Conservation (phyloP, 495 filamentous ascomycete genomes). For the Talaromyces thailandensis region DNA sequence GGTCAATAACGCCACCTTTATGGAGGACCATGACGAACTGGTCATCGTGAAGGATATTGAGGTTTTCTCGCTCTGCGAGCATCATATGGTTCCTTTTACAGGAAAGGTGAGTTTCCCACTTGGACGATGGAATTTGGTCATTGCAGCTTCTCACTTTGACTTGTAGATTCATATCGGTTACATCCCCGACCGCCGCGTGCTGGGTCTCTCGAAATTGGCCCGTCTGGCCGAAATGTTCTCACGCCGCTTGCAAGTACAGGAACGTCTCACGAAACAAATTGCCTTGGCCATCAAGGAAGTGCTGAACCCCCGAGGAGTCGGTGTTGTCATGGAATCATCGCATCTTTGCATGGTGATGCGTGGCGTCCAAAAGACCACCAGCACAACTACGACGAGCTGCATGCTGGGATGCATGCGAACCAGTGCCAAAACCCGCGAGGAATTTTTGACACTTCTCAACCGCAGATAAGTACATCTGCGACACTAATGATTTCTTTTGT, state of each 20-base stretch:
- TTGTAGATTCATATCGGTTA: slow-evolving; percentile 94
- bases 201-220: slow-evolving; percentile 91
- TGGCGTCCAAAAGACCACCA: slow-evolving; percentile 81
- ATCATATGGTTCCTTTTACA: slow-evolving; percentile 93
- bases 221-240: slow-evolving; percentile 97
- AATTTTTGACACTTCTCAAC: slow-evolving; percentile 81
- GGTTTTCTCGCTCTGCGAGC: slow-evolving; percentile 91
- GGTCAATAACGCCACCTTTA: slow-evolving; percentile 91
- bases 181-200: slow-evolving; percentile 76
- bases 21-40: slow-evolving; percentile 93
- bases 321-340: slow-evolving; percentile 92
- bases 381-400: slow-evolving; percentile 87
- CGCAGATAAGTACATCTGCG: slow-evolving; percentile 27
- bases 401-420: slow-evolving; percentile 91
- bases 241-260: slow-evolving; percentile 86
- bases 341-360: slow-evolving; percentile 99
- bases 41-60: slow-evolving; percentile 98
- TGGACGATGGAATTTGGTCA: background rate
- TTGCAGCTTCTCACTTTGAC: background rate
- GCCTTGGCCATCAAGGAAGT: slow-evolving; percentile 90
- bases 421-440: slow-evolving; percentile 86
- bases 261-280: slow-evolving; percentile 91
- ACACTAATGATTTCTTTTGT: background rate
- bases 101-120: slow-evolving; percentile 61
- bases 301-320: slow-evolving; percentile 81